A percentile compares a stretch with the other conserved stretches of the same genome.
Conservation (phyloP, 768 basidiomycete genomes). For the Leccinellum luteum region DNA sequence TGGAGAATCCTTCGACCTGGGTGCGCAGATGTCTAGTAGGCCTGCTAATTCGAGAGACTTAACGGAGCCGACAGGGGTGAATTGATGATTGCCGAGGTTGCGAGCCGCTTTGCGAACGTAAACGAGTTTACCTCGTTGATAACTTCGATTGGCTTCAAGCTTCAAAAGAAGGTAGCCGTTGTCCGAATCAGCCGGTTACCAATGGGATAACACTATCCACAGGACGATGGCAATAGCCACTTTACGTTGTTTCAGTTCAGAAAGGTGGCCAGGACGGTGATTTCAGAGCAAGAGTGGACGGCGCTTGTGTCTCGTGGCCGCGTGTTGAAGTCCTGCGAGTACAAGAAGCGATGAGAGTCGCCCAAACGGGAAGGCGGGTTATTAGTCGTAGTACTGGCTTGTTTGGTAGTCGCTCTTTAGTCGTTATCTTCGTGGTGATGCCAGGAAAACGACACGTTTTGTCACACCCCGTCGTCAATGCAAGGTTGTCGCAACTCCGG, state of each 20-base stretch:
- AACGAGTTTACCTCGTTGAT: constrained; percentile 68
- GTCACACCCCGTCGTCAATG: constrained; percentile 70
- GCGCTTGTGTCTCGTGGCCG: constrained; percentile 49
- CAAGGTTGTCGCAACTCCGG: constrained; percentile 69
- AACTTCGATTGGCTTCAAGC: constrained; percentile 66
- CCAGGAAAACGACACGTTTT: constrained; percentile 47
- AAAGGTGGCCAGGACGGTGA: constrained; percentile 50
- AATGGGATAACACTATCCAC: constrained; percentile 3
- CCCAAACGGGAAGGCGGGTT: constrained; percentile 1
- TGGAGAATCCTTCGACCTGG: constrained; percentile 82
- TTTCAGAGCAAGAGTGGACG: constrained; percentile 59
- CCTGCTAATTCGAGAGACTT: constrained; percentile 4
- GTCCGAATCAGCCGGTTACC: neutral
- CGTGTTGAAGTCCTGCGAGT: constrained; percentile 86
- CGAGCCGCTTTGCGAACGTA: constrained; percentile 72
- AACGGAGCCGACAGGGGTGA: constrained; percentile 54
- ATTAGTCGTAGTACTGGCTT: neutral
- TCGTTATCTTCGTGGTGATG: constrained; percentile 22
- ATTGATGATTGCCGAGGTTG: constrained; percentile 85
- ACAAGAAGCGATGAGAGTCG: constrained; percentile 69
- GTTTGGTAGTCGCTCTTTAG: neutral
- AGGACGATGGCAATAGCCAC: constrained; percentile 84
- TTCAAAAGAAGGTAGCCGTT: constrained; percentile 58
- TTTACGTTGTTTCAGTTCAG: constrained; percentile 82
- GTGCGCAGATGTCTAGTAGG: constrained; percentile 46